A percentile compares a stretch with the other conserved stretches of the same genome.
phyloP scores from a whole-genome alignment of 345 rosid species.

The Punica granatum region DNA sequence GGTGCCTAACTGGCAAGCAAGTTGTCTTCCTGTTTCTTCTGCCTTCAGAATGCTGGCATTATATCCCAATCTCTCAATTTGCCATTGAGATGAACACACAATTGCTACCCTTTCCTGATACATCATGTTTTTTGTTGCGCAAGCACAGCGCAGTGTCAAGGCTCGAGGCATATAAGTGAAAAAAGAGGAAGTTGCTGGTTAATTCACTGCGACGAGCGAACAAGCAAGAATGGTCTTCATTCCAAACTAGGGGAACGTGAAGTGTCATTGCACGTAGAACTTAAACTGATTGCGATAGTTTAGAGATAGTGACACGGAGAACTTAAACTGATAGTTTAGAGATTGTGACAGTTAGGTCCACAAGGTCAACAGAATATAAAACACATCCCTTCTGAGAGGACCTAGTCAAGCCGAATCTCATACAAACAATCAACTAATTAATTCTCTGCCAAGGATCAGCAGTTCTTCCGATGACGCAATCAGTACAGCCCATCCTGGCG shows the following conservation, averaged over 20 bases:
- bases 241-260: not conserved
- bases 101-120: not conserved
- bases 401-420: no score
- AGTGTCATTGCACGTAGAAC: not conserved
- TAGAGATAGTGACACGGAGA: no score
- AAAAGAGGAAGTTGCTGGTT: no score
- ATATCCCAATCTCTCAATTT: not conserved
- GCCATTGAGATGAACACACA: not conserved
- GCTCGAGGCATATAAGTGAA: not conserved
- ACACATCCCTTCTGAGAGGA: no score
- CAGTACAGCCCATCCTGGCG: no score
- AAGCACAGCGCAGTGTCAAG: not conserved
- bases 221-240: not conserved
- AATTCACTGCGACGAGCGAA: no score
- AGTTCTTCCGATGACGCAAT: no score
- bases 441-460: no score
- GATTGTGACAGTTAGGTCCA: not conserved
- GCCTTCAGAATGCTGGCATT: not conserved
- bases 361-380: not conserved
- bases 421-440: not conserved
- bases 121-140: not conserved
- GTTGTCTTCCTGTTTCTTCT: conserved; percentile 3
- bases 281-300: no score
- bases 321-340: no score
- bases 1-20: conserved; percentile 8